Evolutionary conservation across 2,329 filamentous ascomycete genomes (phyloP).

Genomic region (Cryphonectria radicalis): DNA sequence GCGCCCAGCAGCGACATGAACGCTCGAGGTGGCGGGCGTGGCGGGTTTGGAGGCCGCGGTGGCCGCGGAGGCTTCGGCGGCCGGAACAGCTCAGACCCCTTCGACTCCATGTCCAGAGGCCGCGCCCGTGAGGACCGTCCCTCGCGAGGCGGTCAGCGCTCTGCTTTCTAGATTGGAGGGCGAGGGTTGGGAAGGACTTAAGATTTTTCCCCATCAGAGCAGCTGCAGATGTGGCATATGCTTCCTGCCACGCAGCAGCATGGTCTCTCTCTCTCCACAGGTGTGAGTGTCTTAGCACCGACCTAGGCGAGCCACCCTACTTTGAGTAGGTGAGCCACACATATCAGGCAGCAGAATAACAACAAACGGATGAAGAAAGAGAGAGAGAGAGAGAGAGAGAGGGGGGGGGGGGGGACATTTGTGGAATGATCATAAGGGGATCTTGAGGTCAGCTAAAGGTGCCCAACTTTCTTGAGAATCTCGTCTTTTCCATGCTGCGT

Average conservation of each 20-base stretch:
- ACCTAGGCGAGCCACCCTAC: not conserved
- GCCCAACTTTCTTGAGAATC: not conserved
- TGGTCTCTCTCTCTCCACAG: not conserved
- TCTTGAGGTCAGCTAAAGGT: not conserved
- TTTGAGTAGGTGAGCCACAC: not conserved
- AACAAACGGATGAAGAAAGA: not conserved
- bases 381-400: not conserved
- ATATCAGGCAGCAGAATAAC: not conserved
- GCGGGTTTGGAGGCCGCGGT: constrained; percentile 5
- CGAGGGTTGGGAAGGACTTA: not conserved
- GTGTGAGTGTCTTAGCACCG: not conserved
- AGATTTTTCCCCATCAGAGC: not conserved
- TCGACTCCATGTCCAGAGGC: constrained; percentile 16
- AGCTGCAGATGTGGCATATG: not conserved
- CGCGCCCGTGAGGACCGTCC: constrained; percentile 8
- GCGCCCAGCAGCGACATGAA: not conserved
- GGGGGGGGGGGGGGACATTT: not conserved
- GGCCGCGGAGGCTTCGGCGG: constrained; percentile 11
- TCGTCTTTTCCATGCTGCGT: not conserved
- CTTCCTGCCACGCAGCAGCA: not conserved
- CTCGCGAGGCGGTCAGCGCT: not conserved
- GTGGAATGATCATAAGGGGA: not conserved
- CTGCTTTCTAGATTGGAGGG: constrained; percentile 15
- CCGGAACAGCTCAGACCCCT: constrained; percentile 17
- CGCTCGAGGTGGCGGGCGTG: not conserved